Conservation (phyloP, 2,329 filamentous ascomycete species). For the Alternaria conjuncta region DNA sequence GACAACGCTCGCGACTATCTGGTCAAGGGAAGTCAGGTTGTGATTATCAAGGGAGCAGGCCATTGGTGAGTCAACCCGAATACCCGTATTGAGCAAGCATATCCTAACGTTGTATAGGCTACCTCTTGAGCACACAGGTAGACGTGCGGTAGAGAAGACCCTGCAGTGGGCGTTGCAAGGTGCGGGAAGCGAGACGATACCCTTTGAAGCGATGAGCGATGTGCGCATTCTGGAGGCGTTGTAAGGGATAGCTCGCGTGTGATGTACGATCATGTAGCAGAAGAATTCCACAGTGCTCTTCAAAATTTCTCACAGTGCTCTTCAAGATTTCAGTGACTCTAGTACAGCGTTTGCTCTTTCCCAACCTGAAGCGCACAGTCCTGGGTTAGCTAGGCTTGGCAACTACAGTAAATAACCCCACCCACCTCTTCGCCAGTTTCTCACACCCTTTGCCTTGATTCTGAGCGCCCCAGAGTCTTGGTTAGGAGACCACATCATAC, state of each 20-base stretch:
- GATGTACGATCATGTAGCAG: neutral
- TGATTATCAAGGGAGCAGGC: constrained; percentile 57
- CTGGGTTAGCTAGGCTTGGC: neutral
- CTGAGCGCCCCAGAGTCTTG: neutral
- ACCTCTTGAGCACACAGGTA: constrained; percentile 55
- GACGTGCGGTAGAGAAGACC: constrained; percentile 51
- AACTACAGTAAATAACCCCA: neutral
- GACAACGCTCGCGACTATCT: constrained; percentile 62
- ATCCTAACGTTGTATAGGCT: constrained; percentile 13
- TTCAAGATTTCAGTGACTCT: neutral
- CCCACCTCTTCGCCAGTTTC: neutral
- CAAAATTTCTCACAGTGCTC: neutral
- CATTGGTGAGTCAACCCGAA: constrained; percentile 53
- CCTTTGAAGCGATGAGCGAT: constrained; percentile 29
- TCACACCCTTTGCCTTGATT: neutral
- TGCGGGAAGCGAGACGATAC: constrained; percentile 16
- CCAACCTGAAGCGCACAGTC: neutral
- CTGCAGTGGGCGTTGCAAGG: constrained; percentile 40
- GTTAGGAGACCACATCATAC: neutral
- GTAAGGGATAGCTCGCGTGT: neutral
- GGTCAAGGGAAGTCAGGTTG: constrained; percentile 56
- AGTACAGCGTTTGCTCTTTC: neutral
- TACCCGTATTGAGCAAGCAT: neutral
- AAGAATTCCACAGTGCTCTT: neutral
- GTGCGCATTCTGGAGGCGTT: constrained; percentile 25